Evolutionary conservation across 1,284 basidiomycete species (phyloP).

Genomic region (Hemileccinum hortonii): DNA sequence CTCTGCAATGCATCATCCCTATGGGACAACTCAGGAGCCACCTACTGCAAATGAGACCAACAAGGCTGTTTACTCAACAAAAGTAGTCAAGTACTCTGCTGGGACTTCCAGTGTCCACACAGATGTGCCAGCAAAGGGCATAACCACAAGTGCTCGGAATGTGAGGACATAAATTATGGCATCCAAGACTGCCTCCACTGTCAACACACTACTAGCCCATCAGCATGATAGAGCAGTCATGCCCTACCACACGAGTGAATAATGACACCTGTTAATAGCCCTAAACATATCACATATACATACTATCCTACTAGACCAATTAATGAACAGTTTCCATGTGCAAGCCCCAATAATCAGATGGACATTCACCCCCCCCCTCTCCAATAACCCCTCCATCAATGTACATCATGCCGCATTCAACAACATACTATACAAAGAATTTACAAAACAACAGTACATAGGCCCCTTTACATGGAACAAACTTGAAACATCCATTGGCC

Average conservation of each 20-base stretch:
- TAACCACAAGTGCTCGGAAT: slow-evolving; percentile 24
- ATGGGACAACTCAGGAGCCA: slow-evolving; percentile 1
- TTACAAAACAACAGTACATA: slow-evolving; percentile 2
- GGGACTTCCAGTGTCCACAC: neutral
- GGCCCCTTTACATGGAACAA: neutral
- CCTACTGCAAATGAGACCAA: neutral
- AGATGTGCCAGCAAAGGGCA: neutral
- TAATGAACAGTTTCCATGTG: neutral
- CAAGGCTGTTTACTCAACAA: slow-evolving; percentile 1
- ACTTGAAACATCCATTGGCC: neutral
- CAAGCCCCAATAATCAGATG: neutral
- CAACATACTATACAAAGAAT: neutral
- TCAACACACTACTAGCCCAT: neutral
- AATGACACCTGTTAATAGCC: slow-evolving; percentile 3
- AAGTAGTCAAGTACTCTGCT: neutral
- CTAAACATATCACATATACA: neutral
- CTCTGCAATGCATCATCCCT: neutral
- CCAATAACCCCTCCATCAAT: neutral
- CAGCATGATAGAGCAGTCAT: slow-evolving; percentile 12
- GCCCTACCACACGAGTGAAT: slow-evolving; percentile 25
- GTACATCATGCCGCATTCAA: neutral
- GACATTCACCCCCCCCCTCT: neutral
- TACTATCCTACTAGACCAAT: neutral
- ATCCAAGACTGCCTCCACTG: slow-evolving; percentile 26
- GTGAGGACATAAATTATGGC: slow-evolving; percentile 20